A percentile compares a stretch with the other conserved stretches of the same genome.
Evolutionary conservation across 257 asterid genomes (phyloP).

Genomic region (Penstemon barbatus): DNA sequence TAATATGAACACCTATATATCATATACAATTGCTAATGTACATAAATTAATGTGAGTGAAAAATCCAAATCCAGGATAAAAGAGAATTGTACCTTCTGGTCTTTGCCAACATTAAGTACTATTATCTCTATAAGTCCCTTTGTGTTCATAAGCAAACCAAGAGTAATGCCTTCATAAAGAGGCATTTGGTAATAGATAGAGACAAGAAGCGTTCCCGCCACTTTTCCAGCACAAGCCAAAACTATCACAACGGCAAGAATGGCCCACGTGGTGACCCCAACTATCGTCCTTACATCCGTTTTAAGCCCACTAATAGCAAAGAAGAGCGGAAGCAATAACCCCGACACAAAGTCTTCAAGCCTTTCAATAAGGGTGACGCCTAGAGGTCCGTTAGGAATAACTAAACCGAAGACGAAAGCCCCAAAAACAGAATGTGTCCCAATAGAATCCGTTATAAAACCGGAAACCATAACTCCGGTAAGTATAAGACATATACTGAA

Average conservation of each 20-base stretch:
- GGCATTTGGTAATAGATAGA: constrained; percentile 76
- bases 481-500: constrained; percentile 68
- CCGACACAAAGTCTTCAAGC: constrained; percentile 86
- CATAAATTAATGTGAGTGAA: background rate
- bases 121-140: constrained; percentile 97
- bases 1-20: no score
- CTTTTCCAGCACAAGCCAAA: constrained; percentile 80
- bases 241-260: constrained; percentile 51
- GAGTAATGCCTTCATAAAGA: constrained; percentile 75
- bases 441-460: constrained; percentile 84
- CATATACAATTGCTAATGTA: background rate
- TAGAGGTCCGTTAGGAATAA: constrained; percentile 85
- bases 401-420: constrained; percentile 82
- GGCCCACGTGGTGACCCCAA: constrained; percentile 60
- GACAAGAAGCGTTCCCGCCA: constrained; percentile 74
- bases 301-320: constrained; percentile 91
- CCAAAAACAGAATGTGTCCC: constrained; percentile 98
- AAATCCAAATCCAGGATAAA: background rate
- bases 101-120: constrained; percentile 93
- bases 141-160: constrained; percentile 91
- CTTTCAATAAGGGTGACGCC: constrained; percentile 76
- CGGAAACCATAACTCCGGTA: constrained; percentile 87
- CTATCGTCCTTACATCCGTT: constrained; percentile 55
- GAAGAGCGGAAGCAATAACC: constrained; percentile 79
- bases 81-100: constrained; percentile 59